These are phyloP conservation scores for Rugonectria rugulosa DNA, from an alignment of 2,329 filamentous ascomycete genomes.

Conservation along the genomic window DNA sequence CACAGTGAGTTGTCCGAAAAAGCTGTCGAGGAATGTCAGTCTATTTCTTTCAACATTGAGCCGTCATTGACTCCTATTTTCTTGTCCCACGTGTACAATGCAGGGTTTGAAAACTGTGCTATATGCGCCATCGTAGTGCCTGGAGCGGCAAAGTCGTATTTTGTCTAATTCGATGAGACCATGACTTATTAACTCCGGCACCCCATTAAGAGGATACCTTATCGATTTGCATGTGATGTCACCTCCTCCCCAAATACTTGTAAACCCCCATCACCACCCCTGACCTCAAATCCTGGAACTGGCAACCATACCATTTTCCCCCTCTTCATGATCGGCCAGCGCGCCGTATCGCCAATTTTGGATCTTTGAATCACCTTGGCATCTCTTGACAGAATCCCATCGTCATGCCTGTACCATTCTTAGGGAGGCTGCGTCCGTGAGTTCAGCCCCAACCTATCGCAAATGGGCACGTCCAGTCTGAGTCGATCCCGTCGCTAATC, in stretches of 20 bases:
- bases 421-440: conserved; percentile 61
- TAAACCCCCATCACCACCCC: conserved; percentile 6
- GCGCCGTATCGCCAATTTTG: conserved; percentile 14
- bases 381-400: conserved; percentile 18
- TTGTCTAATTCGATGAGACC: conserved; percentile 20
- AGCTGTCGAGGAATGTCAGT: conserved; percentile 7
- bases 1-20: conserved; percentile 9
- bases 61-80: neutral
- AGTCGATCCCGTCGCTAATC: conserved; percentile 25
- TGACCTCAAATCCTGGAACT: conserved; percentile 4
- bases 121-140: neutral
- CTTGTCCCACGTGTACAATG: neutral
- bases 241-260: conserved; percentile 18
- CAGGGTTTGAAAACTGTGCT: no score
- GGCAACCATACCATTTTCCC: conserved; percentile 15
- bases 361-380: neutral
- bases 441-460: conserved; percentile 35
- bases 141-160: conserved; percentile 11
- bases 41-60: neutral
- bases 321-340: conserved; percentile 6
- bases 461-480: conserved; percentile 9
- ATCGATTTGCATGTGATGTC: conserved; percentile 42
- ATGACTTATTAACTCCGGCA: conserved; percentile 12
- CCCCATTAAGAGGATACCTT: no score
- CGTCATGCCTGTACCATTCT: conserved; percentile 60